These are phyloP conservation scores for Solanum megistacrolobum DNA, from an alignment of 257 asterid species.

Conservation along the genomic window DNA sequence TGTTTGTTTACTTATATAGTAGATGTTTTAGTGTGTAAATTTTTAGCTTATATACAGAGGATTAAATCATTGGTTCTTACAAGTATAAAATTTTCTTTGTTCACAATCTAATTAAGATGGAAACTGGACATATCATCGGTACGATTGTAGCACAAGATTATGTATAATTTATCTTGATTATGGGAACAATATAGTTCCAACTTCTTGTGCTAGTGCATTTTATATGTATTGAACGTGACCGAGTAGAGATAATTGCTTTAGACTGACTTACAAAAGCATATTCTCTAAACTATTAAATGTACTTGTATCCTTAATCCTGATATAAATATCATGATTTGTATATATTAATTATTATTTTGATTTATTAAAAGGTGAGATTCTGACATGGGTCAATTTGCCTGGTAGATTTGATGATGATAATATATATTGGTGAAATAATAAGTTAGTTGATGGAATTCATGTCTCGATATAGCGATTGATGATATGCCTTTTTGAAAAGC, in stretches of 20 bases:
- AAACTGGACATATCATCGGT: neutral
- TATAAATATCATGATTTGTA: neutral
- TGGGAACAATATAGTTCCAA: neutral
- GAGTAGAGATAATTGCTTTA: neutral
- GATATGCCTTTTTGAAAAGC: neutral
- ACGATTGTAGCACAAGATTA: neutral
- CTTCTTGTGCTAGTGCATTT: neutral
- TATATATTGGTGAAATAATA: neutral
- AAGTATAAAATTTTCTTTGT: neutral
- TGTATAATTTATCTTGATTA: neutral
- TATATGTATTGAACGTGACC: neutral
- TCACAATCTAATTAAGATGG: neutral
- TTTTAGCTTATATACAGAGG: neutral
- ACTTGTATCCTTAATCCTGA: neutral
- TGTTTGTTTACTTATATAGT: too few species aligned
- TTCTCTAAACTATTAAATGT: neutral
- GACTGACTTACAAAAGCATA: neutral
- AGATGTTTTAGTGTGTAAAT: neutral
- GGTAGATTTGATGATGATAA: neutral
- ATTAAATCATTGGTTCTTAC: neutral
- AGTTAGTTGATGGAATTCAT: neutral
- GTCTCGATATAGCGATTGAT: neutral
- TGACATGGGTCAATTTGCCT: neutral
- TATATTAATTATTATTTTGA: too few species aligned
- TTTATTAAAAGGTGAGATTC: neutral